Evolutionary conservation across 2,329 filamentous ascomycete species (phyloP), one percentile per base, ranked within the genome.

Genomic region (Beauveria caledonica): DNA sequence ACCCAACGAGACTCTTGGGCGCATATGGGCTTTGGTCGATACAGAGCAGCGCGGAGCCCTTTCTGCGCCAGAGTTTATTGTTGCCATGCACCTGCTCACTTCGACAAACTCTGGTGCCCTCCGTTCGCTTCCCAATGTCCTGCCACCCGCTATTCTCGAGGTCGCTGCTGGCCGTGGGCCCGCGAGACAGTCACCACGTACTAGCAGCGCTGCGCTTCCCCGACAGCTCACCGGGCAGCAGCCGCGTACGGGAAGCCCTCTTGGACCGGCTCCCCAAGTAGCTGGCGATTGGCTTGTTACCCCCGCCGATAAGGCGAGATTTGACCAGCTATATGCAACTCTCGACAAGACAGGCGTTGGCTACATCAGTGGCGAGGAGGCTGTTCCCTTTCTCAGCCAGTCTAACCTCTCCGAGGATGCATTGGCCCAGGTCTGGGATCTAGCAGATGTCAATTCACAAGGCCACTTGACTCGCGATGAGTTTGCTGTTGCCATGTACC

Each of bases 401-500:
- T 96, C 93, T 1, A 88, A 90, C 61, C 80, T 99, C 15, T 85
- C 90, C 1, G 93, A 97, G 70, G 93, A 97, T 68, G 85, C 85
- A 10, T 79, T 99, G 58, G 94, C 94, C 33, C 90, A 95, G 68
- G 96, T 99, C 64, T 99, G 94, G 94, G 94, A 99, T 72, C 83
- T 99, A 33, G 88, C 94, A 15, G 94, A 99, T 74, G 91, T 97
- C 73, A 91, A 90, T 69, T 94, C 91, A 8, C 89, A 92, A 66
- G 94, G 94, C 11, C 87, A 88, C 61, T 78, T 99, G 60, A 92
- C 83, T 51, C 86, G 85, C 67, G 94, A 99, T 66, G 92, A 96
- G 68, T 99, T 99, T 70, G 92, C 94, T 0, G 92, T 99, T 51
- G 93, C 94, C 58, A 97, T 99, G 92, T 95, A 95, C 71, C 80